Evolutionary conservation across 768 basidiomycete genomes (phyloP).

Genomic region (Ramaria sp.): DNA sequence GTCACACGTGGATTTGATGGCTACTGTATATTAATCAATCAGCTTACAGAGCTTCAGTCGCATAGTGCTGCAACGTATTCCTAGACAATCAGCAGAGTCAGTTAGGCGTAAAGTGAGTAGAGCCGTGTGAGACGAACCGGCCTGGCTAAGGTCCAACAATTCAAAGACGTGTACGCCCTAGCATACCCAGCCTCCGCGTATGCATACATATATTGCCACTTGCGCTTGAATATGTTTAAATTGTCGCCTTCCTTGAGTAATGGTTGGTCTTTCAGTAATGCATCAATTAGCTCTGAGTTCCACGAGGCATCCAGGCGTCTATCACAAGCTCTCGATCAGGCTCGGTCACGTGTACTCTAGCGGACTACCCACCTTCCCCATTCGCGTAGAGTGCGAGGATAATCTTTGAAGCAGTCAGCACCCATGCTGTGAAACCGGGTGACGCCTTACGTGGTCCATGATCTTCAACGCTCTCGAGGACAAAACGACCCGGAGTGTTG

Average conservation of each 20-base stretch:
- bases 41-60: too few relatives aligned
- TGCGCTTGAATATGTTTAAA: slow-evolving; percentile 64
- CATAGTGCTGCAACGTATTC: too few relatives aligned
- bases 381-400: neutral
- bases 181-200: slow-evolving; percentile 75
- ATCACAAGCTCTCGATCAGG: neutral
- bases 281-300: neutral
- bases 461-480: neutral
- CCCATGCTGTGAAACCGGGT: neutral
- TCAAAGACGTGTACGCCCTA: slow-evolving; percentile 45
- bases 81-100: too few relatives aligned
- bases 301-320: neutral
- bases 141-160: neutral
- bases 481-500: neutral
- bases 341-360: neutral
- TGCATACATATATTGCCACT: slow-evolving; percentile 78
- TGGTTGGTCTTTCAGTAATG: slow-evolving; percentile 30
- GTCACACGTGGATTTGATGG: too few relatives aligned
- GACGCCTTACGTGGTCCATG: neutral
- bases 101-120: too few relatives aligned
- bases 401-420: neutral
- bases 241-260: slow-evolving; percentile 42
- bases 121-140: neutral
- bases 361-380: neutral
- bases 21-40: too few relatives aligned